Conservation (phyloP, 441 rosid genomes). For the Syzygium malaccense region DNA sequence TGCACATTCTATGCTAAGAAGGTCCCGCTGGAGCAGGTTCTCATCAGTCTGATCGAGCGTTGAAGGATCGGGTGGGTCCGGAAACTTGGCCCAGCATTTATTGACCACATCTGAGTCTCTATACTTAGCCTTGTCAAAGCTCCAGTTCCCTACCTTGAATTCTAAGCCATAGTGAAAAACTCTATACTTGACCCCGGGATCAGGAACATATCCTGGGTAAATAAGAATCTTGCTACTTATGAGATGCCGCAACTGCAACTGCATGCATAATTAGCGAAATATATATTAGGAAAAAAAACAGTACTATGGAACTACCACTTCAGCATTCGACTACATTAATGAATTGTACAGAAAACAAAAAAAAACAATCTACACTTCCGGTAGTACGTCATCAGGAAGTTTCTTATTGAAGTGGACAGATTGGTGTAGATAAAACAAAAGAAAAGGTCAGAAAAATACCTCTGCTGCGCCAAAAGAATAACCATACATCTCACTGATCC, state of each 20-base stretch:
- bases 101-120: slow-evolving; percentile 71
- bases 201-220: slow-evolving; percentile 90
- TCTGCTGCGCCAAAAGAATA: slow-evolving; percentile 99
- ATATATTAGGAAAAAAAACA: background rate
- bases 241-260: slow-evolving; percentile 73
- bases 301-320: background rate
- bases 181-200: slow-evolving; percentile 62
- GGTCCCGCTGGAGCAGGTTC: slow-evolving; percentile 49
- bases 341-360: background rate
- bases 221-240: slow-evolving; percentile 71
- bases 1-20: slow-evolving; percentile 91
- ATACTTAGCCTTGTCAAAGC: slow-evolving; percentile 96
- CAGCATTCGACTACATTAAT: background rate
- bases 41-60: slow-evolving; percentile 45
- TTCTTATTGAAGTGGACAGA: background rate
- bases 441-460: slow-evolving; percentile 29
- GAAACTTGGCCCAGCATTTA: slow-evolving; percentile 86
- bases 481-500: slow-evolving; percentile 99
- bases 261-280: slow-evolving; percentile 15
- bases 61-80: slow-evolving; percentile 75
- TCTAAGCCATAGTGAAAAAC: slow-evolving; percentile 97
- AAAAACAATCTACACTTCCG: background rate
- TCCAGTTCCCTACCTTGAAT: slow-evolving; percentile 85
- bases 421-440: background rate
- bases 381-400: background rate